phyloP scores from a whole-genome alignment of 2,329 filamentous ascomycete genomes.

The Chrysoporthe cubensis region DNA sequence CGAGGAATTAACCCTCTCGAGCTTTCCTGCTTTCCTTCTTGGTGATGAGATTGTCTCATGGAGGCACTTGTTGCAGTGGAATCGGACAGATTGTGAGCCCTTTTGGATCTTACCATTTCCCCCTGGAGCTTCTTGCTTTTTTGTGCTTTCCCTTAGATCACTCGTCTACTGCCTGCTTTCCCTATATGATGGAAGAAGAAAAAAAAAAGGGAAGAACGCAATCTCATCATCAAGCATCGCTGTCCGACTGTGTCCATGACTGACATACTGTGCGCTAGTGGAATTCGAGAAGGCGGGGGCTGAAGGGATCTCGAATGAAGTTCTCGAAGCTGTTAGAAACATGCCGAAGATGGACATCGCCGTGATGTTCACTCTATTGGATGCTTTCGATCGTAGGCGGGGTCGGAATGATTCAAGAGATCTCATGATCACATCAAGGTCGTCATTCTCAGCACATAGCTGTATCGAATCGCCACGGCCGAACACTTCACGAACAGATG shows the following conservation, averaged over 20 bases:
- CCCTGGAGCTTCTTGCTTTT: neutral
- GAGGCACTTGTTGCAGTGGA: constrained; percentile 41
- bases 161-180: neutral
- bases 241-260: neutral
- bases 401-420: neutral
- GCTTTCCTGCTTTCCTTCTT: constrained; percentile 38
- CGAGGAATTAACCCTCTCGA: constrained; percentile 41
- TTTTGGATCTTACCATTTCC: constrained; percentile 28
- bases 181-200: no score
- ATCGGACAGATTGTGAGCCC: constrained; percentile 40
- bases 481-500: neutral
- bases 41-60: constrained; percentile 43
- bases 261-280: neutral
- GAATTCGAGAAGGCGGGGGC: constrained; percentile 9
- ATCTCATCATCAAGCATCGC: neutral
- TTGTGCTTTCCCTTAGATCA: neutral
- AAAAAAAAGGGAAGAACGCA: neutral
- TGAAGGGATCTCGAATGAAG: neutral
- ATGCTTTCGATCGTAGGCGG: constrained; percentile 2
- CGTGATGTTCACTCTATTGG: constrained; percentile 8
- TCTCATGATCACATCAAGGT: neutral
- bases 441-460: neutral
- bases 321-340: neutral
- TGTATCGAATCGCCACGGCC: neutral
- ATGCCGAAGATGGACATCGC: constrained; percentile 12